These are phyloP conservation scores for Guadua angustifolia DNA, from an alignment of 176 grass and related monocot species.

Conservation along the genomic window DNA sequence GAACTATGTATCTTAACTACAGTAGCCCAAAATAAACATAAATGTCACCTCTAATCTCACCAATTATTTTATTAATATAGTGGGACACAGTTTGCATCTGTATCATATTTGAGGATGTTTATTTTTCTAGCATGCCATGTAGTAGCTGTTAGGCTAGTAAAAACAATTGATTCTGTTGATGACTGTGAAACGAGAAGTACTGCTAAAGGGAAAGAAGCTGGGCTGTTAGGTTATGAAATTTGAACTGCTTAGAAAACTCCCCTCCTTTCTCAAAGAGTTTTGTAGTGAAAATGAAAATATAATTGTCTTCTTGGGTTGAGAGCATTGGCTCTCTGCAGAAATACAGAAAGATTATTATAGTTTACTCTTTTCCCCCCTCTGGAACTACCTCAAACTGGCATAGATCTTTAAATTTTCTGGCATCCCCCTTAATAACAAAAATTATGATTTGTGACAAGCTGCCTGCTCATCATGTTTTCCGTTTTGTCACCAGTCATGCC, in stretches of 20 bases:
- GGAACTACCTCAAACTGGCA: background rate
- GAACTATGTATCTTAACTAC: background rate
- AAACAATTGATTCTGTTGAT: background rate
- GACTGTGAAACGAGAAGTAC: background rate
- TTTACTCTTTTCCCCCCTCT: background rate
- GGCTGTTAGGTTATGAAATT: background rate
- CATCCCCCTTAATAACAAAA: background rate
- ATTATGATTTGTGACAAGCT: background rate
- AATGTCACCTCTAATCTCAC: background rate
- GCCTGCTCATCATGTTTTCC: slow-evolving; percentile 20
- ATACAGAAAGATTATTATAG: background rate
- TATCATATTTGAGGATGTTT: background rate
- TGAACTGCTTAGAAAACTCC: background rate
- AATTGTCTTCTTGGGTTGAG: background rate
- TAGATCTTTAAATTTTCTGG: background rate
- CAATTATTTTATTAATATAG: background rate
- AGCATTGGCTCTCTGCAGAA: background rate
- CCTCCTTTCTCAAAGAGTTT: background rate
- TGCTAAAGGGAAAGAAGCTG: background rate
- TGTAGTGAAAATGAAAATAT: background rate
- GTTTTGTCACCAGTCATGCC: background rate
- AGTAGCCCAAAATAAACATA: slow-evolving; percentile 5
- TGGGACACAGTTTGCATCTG: background rate
- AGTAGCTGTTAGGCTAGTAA: background rate
- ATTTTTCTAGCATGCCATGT: slow-evolving; percentile 5